These are phyloP conservation scores for Fusarium hostae DNA, from an alignment of 2,329 filamentous ascomycete genomes.

Conservation along the genomic window DNA sequence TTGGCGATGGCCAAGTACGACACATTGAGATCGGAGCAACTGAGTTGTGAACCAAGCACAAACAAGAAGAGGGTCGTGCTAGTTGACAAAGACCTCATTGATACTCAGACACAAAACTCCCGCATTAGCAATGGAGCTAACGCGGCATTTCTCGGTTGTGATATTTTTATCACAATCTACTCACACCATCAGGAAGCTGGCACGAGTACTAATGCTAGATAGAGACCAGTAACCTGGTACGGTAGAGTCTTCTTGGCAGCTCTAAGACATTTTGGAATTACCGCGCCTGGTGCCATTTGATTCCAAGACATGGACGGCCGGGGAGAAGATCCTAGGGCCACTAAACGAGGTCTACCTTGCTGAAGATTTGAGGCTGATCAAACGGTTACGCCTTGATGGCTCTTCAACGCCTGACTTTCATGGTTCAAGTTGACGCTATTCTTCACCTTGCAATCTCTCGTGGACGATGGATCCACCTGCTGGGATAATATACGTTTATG, in stretches of 20 bases:
- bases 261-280: conserved; percentile 18
- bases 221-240: conserved; percentile 6
- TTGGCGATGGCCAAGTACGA: not conserved
- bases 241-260: not conserved
- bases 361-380: conserved; percentile 3
- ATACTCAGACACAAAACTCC: not conserved
- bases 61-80: conserved; percentile 25
- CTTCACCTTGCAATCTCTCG: not conserved
- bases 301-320: conserved; percentile 2
- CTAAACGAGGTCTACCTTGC: conserved; percentile 12
- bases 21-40: not conserved
- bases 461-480: conserved; percentile 11
- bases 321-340: conserved; percentile 11
- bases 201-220: not conserved
- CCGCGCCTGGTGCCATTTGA: conserved; percentile 2
- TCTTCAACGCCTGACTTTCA: not conserved
- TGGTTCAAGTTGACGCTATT: not conserved
- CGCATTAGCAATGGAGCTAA: not conserved
- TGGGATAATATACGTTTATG: not conserved
- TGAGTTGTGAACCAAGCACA: not conserved
- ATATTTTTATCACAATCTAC: not conserved
- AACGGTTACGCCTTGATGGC: conserved; percentile 23
- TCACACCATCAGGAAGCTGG: not conserved
- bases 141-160: conserved; percentile 15
- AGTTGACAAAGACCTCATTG: not conserved